Base-by-base conservation (phyloP, 352 stramenopile species). In the Phytopythium boreale region DNA sequence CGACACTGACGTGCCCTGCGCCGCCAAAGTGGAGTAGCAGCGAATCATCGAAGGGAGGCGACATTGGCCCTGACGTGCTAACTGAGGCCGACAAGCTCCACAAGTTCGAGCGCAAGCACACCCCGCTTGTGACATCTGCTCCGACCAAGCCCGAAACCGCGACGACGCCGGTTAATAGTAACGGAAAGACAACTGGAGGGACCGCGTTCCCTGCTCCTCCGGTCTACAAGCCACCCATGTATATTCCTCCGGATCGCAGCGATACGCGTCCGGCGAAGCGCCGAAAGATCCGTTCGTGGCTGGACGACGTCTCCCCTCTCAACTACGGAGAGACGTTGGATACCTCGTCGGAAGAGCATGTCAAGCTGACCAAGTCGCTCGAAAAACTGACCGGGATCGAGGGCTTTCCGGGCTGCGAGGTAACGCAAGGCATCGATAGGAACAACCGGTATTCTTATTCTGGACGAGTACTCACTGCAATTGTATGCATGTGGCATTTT, bases 261-360 rank as follows among this genome's bases (percentile, higher is more conserved):
- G 77, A 89, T 4, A 65, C 77, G 26, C 82, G 82, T 24, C 74
- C 80, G 24, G 63, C 84, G 0, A 96, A 96, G 69, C 83, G 85
- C 34, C 85, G 87, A 36, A 96, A 96, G 78, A 93, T 96, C 50
- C 85, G 87, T 14, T 90, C 87, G 50, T 96, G 87, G 87, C 74
- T 90, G 61, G 87, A 96, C 49, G 85, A 94, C 14, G 87, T 94
- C 5, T 34, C 79, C 12, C 79, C 84, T 26, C 66, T 96, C 8
- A 58, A 72, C 37, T 89, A 80, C 57, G 87, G 87, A 10, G 79
- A 93, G 37, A 75, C 70, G 26, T 37, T 96, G 49, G 64, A 80
- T 41, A 44, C 72, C 1, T 78, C 70, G n/a, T 92, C 84, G 1
- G 79, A 92, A 26, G 84, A 91, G 53, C 83, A 96, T 52, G 58